Base-by-base conservation (phyloP, 352 stramenopile species). In the Phytophthora cactorum region DNA sequence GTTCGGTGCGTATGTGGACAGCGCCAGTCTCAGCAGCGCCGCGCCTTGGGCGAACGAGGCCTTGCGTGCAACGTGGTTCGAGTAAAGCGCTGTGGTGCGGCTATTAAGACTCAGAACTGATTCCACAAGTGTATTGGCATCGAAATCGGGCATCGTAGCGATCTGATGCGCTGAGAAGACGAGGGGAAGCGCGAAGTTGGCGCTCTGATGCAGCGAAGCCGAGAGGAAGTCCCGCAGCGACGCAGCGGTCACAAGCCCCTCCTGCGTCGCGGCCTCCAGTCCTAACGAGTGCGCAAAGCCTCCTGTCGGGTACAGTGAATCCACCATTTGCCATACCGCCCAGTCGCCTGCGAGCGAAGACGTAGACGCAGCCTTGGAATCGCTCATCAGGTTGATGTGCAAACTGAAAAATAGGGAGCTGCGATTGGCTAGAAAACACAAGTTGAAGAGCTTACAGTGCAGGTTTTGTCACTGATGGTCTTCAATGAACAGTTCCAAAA, bases 251-350 rank as follows among this genome's bases (percentile, higher is more conserved):
- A 94, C 79, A 52, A 93, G 62, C 28, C 77, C 78, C 61, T 93
- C 84, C 66, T 95, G 87, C 27, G 88, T 74, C 1, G 83, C 85
- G n/a, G 81, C 83, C 63, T 95, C 87, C 27, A 95, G 80, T 0
- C 87, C 87, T 12, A 89, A 66, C 52, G 87, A 95, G 72, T 95
- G 87, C 51, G 87, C 87, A 62, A 95, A 95, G 49, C 87, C 87
- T 44, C 87, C 87, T 0, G 87, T 95, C 36, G 87, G 87, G 59
- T 87, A 95, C 39, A 95, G 66, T 51, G 87, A 95, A 70, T 95
- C 87, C 53, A 93, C 53, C 75, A 95, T 89, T 66, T 95, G 87
- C 87, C 87, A 95, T 43, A 82, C 57, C 31, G 75, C 62, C 85
- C 85, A 93, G 63, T 81, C 67, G n/a, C 38, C 61, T 3, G 55